These are phyloP conservation scores for Berkeleyomyces basicola DNA, from an alignment of 2,329 filamentous ascomycete species.

Conservation along the genomic window DNA sequence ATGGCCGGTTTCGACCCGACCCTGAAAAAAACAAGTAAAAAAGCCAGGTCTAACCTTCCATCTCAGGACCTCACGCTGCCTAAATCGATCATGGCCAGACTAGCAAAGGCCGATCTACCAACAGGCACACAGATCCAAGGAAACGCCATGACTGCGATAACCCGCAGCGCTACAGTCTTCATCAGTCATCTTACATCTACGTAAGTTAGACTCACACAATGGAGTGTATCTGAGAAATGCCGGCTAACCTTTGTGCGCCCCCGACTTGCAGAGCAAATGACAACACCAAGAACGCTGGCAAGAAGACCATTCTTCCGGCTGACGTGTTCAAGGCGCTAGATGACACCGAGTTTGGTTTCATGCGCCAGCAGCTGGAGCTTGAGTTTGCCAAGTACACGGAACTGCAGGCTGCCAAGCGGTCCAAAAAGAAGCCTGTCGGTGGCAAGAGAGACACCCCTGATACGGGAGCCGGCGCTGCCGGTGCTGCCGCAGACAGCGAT, in stretches of 20 bases:
- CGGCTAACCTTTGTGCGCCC: neutral
- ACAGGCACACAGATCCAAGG: constrained; percentile 71
- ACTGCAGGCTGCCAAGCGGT: constrained; percentile 57
- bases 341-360: constrained; percentile 62
- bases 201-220: constrained; percentile 32
- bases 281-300: constrained; percentile 45
- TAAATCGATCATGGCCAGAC: constrained; percentile 63
- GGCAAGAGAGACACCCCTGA: constrained; percentile 41
- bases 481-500: constrained; percentile 19
- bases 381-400: constrained; percentile 65
- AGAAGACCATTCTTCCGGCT: constrained; percentile 61
- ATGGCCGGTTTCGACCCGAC: neutral
- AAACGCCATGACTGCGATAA: constrained; percentile 63
- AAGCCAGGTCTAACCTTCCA: neutral
- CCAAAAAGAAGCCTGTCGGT: constrained; percentile 52
- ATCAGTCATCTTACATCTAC: constrained; percentile 62
- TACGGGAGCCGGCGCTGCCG: constrained; percentile 20
- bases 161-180: constrained; percentile 69
- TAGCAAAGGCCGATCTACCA: constrained; percentile 65
- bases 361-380: constrained; percentile 49
- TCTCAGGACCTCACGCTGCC: constrained; percentile 56
- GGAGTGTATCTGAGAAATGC: neutral
- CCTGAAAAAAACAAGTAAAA: neutral
- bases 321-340: constrained; percentile 65
- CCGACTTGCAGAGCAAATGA: constrained; percentile 49